phyloP scores from a whole-genome alignment of 768 basidiomycete genomes.

The Panaeolus cyanescens region DNA sequence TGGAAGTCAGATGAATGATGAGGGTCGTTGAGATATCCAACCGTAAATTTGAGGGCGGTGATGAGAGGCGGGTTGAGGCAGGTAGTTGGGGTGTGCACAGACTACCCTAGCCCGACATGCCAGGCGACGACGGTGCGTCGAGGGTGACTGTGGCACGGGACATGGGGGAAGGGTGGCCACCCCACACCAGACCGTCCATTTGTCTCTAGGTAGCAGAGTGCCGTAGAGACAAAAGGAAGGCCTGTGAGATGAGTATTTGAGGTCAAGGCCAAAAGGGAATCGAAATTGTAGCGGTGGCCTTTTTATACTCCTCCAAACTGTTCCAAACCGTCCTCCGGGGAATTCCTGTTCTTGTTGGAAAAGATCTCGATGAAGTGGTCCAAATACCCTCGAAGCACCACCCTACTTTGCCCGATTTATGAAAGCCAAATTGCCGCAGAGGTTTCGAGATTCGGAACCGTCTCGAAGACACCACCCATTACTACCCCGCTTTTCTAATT shows the following conservation, averaged over 20 bases:
- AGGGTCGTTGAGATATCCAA: not conserved
- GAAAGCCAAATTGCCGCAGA: not conserved
- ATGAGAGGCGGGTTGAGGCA: not conserved
- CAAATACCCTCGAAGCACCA: not conserved
- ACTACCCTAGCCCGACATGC: not conserved
- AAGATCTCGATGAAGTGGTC: not conserved
- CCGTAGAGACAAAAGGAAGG: not conserved
- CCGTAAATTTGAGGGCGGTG: not conserved
- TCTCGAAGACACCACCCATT: not conserved
- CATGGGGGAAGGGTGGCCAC: not conserved
- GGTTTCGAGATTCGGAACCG: constrained; percentile 1
- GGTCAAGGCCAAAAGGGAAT: not conserved
- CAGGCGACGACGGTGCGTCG: not conserved
- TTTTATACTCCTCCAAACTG: not conserved
- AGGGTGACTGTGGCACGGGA: not conserved
- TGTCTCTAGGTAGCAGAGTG: not conserved
- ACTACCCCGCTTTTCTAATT: not conserved
- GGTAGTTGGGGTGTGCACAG: not conserved
- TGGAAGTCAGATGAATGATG: not conserved
- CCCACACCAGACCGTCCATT: not conserved
- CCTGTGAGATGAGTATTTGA: not conserved
- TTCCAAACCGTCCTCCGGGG: not conserved
- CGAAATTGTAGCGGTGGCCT: not conserved
- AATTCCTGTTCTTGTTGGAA: not conserved
- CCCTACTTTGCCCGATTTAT: not conserved